These are phyloP conservation scores for Cymbidium sinense DNA, from an alignment of 106 monocot genomes.

Conservation along the genomic window DNA sequence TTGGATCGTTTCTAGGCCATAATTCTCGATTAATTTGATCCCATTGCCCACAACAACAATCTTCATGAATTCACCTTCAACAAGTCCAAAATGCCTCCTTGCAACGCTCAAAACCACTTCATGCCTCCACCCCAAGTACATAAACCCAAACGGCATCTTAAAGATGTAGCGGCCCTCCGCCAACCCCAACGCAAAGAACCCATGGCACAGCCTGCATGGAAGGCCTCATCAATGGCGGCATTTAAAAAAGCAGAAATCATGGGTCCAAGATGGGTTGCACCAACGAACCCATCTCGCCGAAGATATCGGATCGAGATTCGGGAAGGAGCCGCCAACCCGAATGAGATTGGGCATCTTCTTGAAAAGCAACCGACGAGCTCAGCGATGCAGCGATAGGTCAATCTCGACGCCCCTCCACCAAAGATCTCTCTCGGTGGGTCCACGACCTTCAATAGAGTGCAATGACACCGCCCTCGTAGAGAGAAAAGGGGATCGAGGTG, in stretches of 20 bases:
- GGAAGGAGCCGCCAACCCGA: conserved; percentile 55
- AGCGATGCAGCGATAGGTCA: conserved; percentile 6
- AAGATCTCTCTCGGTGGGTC: conserved; percentile 62
- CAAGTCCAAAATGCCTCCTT: conserved; percentile 62
- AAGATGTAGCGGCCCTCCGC: conserved; percentile 37
- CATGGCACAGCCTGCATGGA: conserved; percentile 18
- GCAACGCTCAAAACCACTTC: conserved; percentile 49
- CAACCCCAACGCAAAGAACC: conserved; percentile 75
- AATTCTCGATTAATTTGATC: conserved; percentile 34
- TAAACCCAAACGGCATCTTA: conserved; percentile 41
- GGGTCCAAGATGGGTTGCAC: conserved; percentile 70
- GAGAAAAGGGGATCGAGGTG: conserved; percentile 52
- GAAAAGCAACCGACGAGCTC: conserved; percentile 69
- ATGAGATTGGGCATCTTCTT: conserved; percentile 78
- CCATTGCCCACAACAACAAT: conserved; percentile 61
- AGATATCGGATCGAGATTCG: background rate
- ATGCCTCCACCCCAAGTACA: conserved; percentile 77
- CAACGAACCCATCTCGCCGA: conserved; percentile 28
- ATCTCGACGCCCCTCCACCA: conserved; percentile 77
- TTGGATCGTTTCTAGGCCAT: conserved; percentile 2
- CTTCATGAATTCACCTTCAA: conserved; percentile 42
- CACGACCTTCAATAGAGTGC: conserved; percentile 39
- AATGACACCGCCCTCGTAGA: conserved; percentile 52
- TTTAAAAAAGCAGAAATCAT: conserved; percentile 59
- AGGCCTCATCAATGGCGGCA: conserved; percentile 15